A percentile compares a stretch with the other conserved stretches of the same genome.
These are phyloP conservation scores for Candida lessepsii DNA, from an alignment of 805 yeast genomes.

Conservation along the genomic window DNA sequence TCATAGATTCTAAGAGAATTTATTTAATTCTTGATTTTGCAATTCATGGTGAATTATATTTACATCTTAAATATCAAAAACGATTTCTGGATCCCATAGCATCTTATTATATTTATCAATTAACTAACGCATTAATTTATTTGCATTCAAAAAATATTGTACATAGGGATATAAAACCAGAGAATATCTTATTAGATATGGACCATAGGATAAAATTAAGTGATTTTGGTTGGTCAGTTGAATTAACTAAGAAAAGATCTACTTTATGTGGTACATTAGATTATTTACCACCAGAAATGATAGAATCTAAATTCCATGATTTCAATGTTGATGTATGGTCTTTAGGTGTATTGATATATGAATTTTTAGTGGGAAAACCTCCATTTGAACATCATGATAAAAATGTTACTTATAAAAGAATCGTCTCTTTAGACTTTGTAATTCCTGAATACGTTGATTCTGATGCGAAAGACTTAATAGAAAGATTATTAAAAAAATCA, in stretches of 20 bases:
- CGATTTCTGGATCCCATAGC: constrained; percentile 74
- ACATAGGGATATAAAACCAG: constrained; percentile 94
- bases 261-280: constrained; percentile 96
- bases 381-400: constrained; percentile 86
- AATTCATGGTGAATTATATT: constrained; percentile 82
- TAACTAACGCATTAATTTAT: constrained; percentile 74
- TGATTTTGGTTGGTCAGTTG: constrained; percentile 95
- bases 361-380: constrained; percentile 82
- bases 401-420: constrained; percentile 76
- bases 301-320: constrained; percentile 78
- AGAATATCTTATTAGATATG: constrained; percentile 76
- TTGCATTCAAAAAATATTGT: constrained; percentile 78
- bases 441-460: constrained; percentile 69
- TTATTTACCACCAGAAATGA: constrained; percentile 94
- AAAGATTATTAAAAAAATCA: constrained; percentile 58
- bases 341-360: constrained; percentile 81
- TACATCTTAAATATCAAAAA: constrained; percentile 60
- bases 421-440: constrained; percentile 70
- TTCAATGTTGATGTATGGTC: constrained; percentile 89
- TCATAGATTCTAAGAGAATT: constrained; percentile 76
- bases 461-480: constrained; percentile 77
- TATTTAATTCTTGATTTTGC: constrained; percentile 84
- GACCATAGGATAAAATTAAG: constrained; percentile 79
- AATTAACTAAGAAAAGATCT: constrained; percentile 44
- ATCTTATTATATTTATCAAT: constrained; percentile 76